Conservation (phyloP, 306 rosid species). For the Ochetophila trinervis region DNA sequence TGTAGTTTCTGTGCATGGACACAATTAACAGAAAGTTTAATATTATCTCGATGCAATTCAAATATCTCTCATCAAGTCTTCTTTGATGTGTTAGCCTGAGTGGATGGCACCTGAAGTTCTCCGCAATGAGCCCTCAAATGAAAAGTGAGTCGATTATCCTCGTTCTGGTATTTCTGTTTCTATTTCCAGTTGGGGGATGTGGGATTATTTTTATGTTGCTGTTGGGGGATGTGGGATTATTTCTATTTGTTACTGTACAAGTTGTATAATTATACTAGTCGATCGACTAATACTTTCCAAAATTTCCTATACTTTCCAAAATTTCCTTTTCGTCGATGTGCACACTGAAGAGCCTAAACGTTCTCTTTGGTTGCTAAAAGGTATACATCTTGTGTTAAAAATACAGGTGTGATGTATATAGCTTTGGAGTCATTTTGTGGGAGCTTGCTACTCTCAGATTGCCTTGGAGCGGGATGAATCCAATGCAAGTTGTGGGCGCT, state of each 20-base stretch:
- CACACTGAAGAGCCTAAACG: no score
- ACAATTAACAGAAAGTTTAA: slow-evolving; percentile 12
- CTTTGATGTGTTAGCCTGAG: slow-evolving; percentile 70
- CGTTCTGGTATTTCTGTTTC: not conserved
- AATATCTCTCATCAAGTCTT: slow-evolving; percentile 29
- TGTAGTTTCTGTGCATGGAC: slow-evolving; percentile 18
- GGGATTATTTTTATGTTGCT: not conserved
- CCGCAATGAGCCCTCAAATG: slow-evolving; percentile 97
- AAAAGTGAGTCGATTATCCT: slow-evolving; percentile 55
- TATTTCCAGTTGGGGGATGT: not conserved
- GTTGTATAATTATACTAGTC: not conserved
- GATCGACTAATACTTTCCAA: no score
- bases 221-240: not conserved
- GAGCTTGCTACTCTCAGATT: slow-evolving; percentile 90
- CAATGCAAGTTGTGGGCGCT: slow-evolving; percentile 99
- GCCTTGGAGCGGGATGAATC: slow-evolving; percentile 99
- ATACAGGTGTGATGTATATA: slow-evolving; percentile 91
- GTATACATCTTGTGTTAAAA: slow-evolving; percentile 20
- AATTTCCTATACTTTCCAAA: no score
- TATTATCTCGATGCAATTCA: slow-evolving; percentile 7
- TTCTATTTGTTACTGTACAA: no score
- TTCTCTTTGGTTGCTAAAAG: no score
- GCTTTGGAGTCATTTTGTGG: slow-evolving; percentile 98
- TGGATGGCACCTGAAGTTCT: slow-evolving; percentile 99
- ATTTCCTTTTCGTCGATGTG: no score